phyloP scores from a whole-genome alignment of 2,329 filamentous ascomycete genomes.

The Gnomoniopsis sp. region DNA sequence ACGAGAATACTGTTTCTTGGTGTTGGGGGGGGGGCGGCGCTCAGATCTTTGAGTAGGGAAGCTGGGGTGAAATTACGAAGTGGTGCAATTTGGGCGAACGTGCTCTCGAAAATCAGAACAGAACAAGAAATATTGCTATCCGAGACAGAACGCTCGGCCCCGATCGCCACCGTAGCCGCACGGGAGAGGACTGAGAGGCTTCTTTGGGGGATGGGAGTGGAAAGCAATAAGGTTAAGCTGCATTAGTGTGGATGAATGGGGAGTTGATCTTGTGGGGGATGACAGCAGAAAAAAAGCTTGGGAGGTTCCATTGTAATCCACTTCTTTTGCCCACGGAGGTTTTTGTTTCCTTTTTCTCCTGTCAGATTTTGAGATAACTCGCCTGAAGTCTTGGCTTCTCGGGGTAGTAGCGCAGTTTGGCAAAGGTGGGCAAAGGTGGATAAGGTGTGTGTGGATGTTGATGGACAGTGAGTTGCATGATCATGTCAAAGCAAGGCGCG shows the following conservation, averaged over 20 bases:
- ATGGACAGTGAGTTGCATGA: too few relatives aligned
- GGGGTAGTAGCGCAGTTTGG: too few relatives aligned
- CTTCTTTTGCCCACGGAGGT: not conserved
- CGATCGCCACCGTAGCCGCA: not conserved
- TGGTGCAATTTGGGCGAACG: not conserved
- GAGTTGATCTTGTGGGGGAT: not conserved
- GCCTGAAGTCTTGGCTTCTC: too few relatives aligned
- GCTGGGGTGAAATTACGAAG: not conserved
- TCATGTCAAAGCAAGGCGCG: not conserved
- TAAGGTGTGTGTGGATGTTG: too few relatives aligned
- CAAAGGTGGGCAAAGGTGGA: too few relatives aligned
- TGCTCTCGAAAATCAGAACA: not conserved
- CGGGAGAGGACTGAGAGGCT: too few relatives aligned
- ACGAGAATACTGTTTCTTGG: not conserved
- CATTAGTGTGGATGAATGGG: not conserved
- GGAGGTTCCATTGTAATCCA: not conserved
- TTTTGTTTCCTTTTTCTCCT: not conserved
- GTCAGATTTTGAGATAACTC: not conserved
- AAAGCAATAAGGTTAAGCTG: not conserved
- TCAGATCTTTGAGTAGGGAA: not conserved
- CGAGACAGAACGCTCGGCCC: not conserved
- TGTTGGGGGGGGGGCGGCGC: too few relatives aligned
- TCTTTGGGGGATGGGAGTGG: not conserved
- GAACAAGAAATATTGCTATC: not conserved
- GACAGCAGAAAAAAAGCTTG: not conserved